These are phyloP conservation scores for Backusella mclennaniae DNA, from an alignment of 192 early-diverging fungal species.

Conservation along the genomic window DNA sequence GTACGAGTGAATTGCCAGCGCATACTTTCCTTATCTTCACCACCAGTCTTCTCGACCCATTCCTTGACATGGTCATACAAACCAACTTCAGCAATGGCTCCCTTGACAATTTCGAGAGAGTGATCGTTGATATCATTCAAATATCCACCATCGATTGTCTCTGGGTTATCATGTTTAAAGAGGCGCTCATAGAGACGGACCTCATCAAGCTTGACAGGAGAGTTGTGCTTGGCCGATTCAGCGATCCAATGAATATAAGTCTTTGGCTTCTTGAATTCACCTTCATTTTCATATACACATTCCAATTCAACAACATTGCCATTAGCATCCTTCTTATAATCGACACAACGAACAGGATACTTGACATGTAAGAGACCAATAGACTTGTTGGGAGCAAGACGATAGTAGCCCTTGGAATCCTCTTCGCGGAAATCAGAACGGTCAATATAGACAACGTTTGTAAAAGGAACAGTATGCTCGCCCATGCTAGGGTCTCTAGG, in stretches of 20 bases:
- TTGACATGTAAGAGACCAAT: constrained; percentile 90
- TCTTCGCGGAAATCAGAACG: constrained; percentile 90
- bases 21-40: constrained; percentile 75
- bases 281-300: constrained; percentile 75
- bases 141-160: constrained; percentile 87
- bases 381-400: constrained; percentile 89
- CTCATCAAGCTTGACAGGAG: constrained; percentile 82
- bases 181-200: constrained; percentile 83
- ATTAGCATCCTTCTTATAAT: constrained; percentile 68
- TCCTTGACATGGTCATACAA: constrained; percentile 65
- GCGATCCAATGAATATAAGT: constrained; percentile 99
- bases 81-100: constrained; percentile 83
- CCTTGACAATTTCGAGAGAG: constrained; percentile 66
- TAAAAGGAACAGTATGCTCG: constrained; percentile 86
- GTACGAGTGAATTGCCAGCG: constrained; percentile 93
- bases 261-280: constrained; percentile 80
- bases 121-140: constrained; percentile 84
- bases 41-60: constrained; percentile 53
- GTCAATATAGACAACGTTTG: constrained; percentile 93
- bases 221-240: constrained; percentile 76
- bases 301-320: constrained; percentile 85
- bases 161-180: constrained; percentile 89
- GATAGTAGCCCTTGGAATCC: constrained; percentile 94
- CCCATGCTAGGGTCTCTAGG: constrained; percentile 87
- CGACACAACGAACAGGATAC: constrained; percentile 85